Evolutionary conservation across 176 grass and related monocot species (phyloP).

Genomic region (Oropetium thomaeum): DNA sequence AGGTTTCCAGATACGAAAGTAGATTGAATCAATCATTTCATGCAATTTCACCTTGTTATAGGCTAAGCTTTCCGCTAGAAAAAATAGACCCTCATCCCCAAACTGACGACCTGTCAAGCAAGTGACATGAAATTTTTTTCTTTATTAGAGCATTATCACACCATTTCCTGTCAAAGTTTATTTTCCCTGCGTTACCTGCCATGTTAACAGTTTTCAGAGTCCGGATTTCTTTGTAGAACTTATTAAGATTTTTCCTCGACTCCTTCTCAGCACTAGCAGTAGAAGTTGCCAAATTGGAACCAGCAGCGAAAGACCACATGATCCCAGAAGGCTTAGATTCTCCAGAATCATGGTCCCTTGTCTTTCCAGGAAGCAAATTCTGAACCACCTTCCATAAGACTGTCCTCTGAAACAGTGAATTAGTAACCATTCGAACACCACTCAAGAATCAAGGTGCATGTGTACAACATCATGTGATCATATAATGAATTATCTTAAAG

Average conservation of each 20-base stretch:
- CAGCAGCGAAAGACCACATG: conserved; percentile 78
- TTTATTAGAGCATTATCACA: not conserved
- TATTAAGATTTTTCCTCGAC: conserved; percentile 72
- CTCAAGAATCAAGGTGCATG: not conserved
- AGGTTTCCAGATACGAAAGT: not conserved
- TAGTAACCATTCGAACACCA: conserved; percentile 35
- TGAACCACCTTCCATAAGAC: conserved; percentile 81
- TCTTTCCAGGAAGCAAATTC: conserved; percentile 56
- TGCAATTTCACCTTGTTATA: conserved; percentile 77
- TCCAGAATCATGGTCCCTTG: conserved; percentile 32
- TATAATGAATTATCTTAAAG: not conserved
- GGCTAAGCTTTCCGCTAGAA: conserved; percentile 95
- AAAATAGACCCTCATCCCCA: conserved; percentile 91
- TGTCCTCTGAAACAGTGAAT: conserved; percentile 75
- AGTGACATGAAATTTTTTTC: conserved; percentile 7
- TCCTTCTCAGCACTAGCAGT: conserved; percentile 54
- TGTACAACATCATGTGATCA: not conserved
- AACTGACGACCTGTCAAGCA: conserved; percentile 74
- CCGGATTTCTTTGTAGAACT: conserved; percentile 74
- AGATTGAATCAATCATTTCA: conserved; percentile 4
- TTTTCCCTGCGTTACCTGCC: conserved; percentile 61
- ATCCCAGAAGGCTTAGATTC: conserved; percentile 30
- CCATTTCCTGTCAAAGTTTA: conserved; percentile 3
- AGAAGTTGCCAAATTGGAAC: conserved; percentile 66
- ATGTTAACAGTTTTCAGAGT: conserved; percentile 75